Evolutionary conservation across 805 yeast species (phyloP), one percentile per base, ranked within the genome.

Genomic region (Sugiyamaella marilandica): DNA sequence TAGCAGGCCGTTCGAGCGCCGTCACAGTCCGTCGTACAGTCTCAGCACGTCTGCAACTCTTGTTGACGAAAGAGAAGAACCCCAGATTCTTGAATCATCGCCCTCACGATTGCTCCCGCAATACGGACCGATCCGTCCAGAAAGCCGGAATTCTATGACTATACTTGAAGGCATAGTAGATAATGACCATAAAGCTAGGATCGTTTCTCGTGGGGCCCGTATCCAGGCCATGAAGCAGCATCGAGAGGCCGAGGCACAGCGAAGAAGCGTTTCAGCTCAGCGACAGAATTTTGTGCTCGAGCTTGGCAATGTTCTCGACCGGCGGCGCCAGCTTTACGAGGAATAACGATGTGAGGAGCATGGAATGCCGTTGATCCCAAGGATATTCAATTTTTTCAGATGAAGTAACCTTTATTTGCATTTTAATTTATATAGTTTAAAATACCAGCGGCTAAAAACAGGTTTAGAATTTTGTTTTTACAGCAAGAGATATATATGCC

Each of bases 121-220:
- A 5, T 53, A 51, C 21, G 52, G 53, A 8, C 50, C 50, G n/a
- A 51, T 47, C 34, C 41, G 57, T 10, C 44, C 39, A 24, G 45
- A 24, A 10, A 46, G 51, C 34, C 35, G 53, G 29, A 37, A 45
- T 43, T 33, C 55, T 3, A 57, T 52, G 41, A 59, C 62, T 5
- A 51, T 61, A n/a, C 52, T 61, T 9, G 63, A 61, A 50, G 63
- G 59, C n/a, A 50, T 61, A 10, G 62, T 61, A 9, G 58, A 58
- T 26, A 53, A 52, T 21, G 61, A 60, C 16, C 50, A 45, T 14
- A 39, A 39, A 13, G 47, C 35, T 2, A 44, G 52, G 34, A 14
- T 14, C 43, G 11, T 59, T 32, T 31, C 57, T 19, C 62, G 65
- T 16, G 56, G 51, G 18, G 58, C 57, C 16, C 55, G 66, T 11